These are phyloP conservation scores for Nepenthes gracilis DNA, from an alignment of 148 eudicot species.

Conservation along the genomic window DNA sequence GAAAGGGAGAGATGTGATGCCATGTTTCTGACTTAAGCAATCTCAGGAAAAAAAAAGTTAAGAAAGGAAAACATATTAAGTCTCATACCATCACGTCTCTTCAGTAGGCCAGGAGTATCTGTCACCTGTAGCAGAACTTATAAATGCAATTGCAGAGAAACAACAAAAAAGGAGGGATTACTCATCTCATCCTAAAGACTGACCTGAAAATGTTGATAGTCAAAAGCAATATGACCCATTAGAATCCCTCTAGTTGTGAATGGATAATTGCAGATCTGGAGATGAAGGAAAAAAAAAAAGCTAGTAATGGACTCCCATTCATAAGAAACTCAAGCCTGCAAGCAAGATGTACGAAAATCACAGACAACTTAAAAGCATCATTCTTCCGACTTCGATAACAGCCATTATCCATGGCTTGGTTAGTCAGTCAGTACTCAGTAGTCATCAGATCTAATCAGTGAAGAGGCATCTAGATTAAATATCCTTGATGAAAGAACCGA, in stretches of 20 bases:
- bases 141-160: slow-evolving; percentile 6
- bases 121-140: slow-evolving; percentile 51
- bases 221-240: slow-evolving; percentile 85
- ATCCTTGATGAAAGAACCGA: too few relatives aligned
- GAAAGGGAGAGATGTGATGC: too few relatives aligned
- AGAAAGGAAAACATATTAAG: neutral
- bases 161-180: slow-evolving; percentile 3
- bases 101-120: slow-evolving; percentile 90
- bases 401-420: too few relatives aligned
- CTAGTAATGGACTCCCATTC: neutral
- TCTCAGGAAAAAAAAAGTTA: too few relatives aligned
- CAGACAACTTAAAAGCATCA: neutral
- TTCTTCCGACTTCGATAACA: too few relatives aligned
- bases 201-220: slow-evolving; percentile 90
- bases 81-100: slow-evolving; percentile 64
- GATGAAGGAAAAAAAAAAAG: neutral
- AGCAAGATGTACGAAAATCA: neutral
- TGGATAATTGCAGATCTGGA: slow-evolving; percentile 91
- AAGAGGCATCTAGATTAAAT: too few relatives aligned
- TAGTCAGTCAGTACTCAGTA: too few relatives aligned
- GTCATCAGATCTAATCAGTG: too few relatives aligned
- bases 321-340: neutral
- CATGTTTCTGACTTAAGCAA: too few relatives aligned
- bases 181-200: slow-evolving; percentile 5
- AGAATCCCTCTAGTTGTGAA: slow-evolving; percentile 94